Base-by-base conservation (phyloP, 192 early-diverging fungal genomes). In the Kappamyces sp. region DNA sequence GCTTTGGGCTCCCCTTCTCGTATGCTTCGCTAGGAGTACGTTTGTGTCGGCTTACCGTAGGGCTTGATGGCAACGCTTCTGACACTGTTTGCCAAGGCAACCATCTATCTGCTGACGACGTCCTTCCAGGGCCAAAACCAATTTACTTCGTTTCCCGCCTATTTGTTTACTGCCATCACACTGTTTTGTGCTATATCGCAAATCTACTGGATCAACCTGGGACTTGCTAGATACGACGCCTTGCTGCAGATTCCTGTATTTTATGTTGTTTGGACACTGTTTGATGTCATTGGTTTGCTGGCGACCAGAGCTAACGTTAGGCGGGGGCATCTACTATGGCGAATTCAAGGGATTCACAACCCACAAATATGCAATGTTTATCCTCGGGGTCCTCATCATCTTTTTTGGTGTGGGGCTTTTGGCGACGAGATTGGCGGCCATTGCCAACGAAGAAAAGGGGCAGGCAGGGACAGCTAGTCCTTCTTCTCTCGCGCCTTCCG, bases 201-300 rank as follows among this genome's bases (percentile, higher is more conserved):
- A 69, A 80, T 91, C 32, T 89, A 88, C 65, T 91, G 87, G 86
- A 87, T 91, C 42, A 91, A 87, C 55, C 87, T 87, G 77, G 89
- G 89, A 0, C 62, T 91, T 6, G 76, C 79, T 49, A 74, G 87
- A 39, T 91, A 91, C 64, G 89, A 91, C 53, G 89, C 89, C 0
- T 51, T 91, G 52, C 72, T 91, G 3, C 89, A 91, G 55, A 86
- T 91, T 32, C 89, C 89, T 0, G 84, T 89, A 31, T 91, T 86
- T 68, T 89, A 85, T 52, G 83, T 84, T 36, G 85, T 89, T 47
- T 90, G 89, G 87, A 88, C 86, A 2, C 62, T 89, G 37, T 78
- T 90, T 66, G 89, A 90, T 65, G 87, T 90, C 54, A 74, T 89
- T 40, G 89, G 87, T 40, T 23, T 23, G 23, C 23, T 23, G 23